A percentile compares a stretch with the other conserved stretches of the same genome.
These are phyloP conservation scores for Boletales sp. DNA, from an alignment of 768 basidiomycete genomes.

Conservation along the genomic window DNA sequence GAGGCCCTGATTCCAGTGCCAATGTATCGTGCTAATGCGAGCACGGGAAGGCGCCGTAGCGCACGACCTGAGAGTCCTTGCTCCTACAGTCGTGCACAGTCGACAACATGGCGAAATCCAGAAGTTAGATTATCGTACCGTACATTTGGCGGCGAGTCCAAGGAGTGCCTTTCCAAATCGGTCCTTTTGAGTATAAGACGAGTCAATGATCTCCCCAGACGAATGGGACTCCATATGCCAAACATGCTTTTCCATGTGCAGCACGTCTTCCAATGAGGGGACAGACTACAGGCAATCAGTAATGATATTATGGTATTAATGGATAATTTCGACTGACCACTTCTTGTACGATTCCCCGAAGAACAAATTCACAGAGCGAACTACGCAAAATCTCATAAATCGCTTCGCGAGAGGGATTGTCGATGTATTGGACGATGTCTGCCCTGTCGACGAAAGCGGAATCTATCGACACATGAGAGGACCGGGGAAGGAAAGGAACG, in stretches of 20 bases:
- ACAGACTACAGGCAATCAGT: slow-evolving; percentile 44
- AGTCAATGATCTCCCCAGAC: slow-evolving; percentile 15
- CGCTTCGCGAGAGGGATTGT: slow-evolving; percentile 85
- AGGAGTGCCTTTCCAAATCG: slow-evolving; percentile 56
- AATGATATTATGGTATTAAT: not conserved
- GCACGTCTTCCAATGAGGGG: slow-evolving; percentile 55
- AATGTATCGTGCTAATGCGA: slow-evolving; percentile 85
- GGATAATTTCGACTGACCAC: slow-evolving; percentile 43
- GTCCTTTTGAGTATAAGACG: slow-evolving; percentile 47
- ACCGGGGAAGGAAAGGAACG: not conserved
- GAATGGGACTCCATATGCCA: slow-evolving; percentile 3
- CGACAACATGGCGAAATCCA: not conserved
- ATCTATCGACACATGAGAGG: slow-evolving; percentile 46
- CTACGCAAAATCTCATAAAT: slow-evolving; percentile 89
- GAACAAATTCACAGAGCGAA: slow-evolving; percentile 77
- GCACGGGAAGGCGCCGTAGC: slow-evolving; percentile 88
- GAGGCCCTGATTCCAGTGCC: slow-evolving; percentile 38
- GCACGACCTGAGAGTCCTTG: slow-evolving; percentile 92
- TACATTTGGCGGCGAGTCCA: slow-evolving; percentile 70
- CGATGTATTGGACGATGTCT: slow-evolving; percentile 93
- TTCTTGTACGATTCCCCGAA: slow-evolving; percentile 62
- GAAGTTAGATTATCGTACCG: slow-evolving; percentile 46
- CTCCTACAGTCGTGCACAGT: slow-evolving; percentile 33
- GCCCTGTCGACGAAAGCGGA: slow-evolving; percentile 95
- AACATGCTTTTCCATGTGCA: slow-evolving; percentile 18